Evolutionary conservation across 2,329 filamentous ascomycete genomes (phyloP).

Genomic region (Biscogniauxia mediterranea): DNA sequence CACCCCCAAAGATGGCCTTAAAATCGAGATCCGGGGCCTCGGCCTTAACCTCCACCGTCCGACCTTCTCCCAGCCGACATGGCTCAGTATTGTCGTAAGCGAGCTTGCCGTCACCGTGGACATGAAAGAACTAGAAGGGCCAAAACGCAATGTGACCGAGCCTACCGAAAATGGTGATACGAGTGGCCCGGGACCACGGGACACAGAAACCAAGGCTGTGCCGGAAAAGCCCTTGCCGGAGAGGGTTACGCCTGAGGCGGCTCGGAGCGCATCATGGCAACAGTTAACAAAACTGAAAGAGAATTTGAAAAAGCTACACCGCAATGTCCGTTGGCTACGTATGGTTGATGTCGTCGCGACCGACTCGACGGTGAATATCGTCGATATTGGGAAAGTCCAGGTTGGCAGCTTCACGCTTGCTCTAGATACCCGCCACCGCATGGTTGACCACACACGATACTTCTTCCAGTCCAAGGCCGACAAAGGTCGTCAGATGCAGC

Average conservation of each 20-base stretch:
- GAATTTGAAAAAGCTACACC: constrained; percentile 79
- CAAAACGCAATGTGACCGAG: constrained; percentile 38
- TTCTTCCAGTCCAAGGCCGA: constrained; percentile 76
- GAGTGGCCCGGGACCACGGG: constrained; percentile 16
- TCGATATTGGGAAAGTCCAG: constrained; percentile 81
- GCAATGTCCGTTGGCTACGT: constrained; percentile 83
- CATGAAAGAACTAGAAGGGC: constrained; percentile 60
- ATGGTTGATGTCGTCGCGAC: constrained; percentile 86
- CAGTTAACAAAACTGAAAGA: constrained; percentile 78
- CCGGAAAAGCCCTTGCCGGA: constrained; percentile 31
- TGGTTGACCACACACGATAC: constrained; percentile 84
- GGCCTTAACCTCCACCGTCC: constrained; percentile 87
- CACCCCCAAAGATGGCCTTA: constrained; percentile 82
- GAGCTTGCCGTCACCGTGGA: constrained; percentile 86
- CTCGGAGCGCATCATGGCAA: constrained; percentile 75
- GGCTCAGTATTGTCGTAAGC: constrained; percentile 85
- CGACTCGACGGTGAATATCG: constrained; percentile 72
- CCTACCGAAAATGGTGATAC: constrained; percentile 29
- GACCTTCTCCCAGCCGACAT: constrained; percentile 95
- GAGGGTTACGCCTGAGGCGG: constrained; percentile 29
- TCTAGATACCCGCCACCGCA: constrained; percentile 88
- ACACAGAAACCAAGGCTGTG: constrained; percentile 21
- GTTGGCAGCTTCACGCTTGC: constrained; percentile 81
- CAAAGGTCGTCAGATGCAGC: constrained; percentile 58
- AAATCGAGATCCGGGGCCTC: constrained; percentile 84